Evolutionary conservation across 306 rosid species (phyloP), one percentile per base, ranked within the genome.

Genomic region (Glycyrrhiza uralensis): DNA sequence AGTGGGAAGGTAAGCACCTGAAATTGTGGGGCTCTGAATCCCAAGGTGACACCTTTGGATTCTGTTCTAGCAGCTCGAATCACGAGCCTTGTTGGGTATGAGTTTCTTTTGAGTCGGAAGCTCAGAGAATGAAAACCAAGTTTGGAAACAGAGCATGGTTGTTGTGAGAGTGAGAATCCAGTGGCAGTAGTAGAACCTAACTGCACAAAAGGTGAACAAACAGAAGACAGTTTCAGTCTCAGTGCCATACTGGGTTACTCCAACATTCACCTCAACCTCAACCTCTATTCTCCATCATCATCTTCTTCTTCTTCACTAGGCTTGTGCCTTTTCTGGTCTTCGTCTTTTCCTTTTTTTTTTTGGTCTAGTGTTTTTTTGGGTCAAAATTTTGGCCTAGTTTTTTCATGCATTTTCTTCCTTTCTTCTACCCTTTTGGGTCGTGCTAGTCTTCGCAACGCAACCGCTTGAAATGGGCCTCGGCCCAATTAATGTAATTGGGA

Each of bases 1-100:
- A 7, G 3, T 55, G 26, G 55, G 45, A 36, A 35, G 5, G 2
- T 12, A 23, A 60, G 18, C 11, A 89, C 98, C 97, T 91, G 84
- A 82, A 93, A 93, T 54, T 86, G 80, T 4, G 98, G 96, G 29
- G 97, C 81, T 74, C 92, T 86, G 88, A 83, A 91, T 69, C 96
- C 97, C 81, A 91, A 71, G 30, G 85, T 81, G 63, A 78, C 80
- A 18, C 80, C 84, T 87, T 79, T 73, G 70, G 98, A 89, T 72
- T 83, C 87, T 4, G 74, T 82, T 79, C 91, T 80, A 13, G 92
- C 77, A 15, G 91, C 93, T 59, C 85, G 88, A 82, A 87, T 63
- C 26, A 86, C 45, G 9, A 89, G 26, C 65, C 58, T 79, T 67
- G 70, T 70, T 24, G 85, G 57, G 33, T 73, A 29, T 35, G 71